phyloP scores from a whole-genome alignment of 306 rosid genomes.

The Fragaria nilgerrensis region DNA sequence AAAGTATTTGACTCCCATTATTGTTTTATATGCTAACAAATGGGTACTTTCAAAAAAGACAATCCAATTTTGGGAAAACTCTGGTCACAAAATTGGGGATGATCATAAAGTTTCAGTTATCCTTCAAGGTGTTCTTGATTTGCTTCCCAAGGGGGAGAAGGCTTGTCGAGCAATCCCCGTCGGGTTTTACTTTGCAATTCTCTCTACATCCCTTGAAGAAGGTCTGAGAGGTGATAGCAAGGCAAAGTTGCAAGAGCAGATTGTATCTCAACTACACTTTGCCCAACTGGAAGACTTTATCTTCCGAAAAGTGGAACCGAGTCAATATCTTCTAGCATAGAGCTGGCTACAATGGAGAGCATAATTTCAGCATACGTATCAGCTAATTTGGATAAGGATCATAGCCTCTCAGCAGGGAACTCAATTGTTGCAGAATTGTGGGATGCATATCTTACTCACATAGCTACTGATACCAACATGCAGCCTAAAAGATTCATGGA shows the following conservation, averaged over 20 bases:
- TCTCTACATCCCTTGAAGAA: constrained; percentile 62
- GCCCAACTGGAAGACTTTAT: constrained; percentile 64
- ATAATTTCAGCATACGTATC: constrained; percentile 49
- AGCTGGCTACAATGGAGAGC: constrained; percentile 68
- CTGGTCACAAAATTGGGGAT: constrained; percentile 36
- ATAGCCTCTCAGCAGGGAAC: constrained; percentile 38
- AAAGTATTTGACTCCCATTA: constrained; percentile 66
- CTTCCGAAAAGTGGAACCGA: constrained; percentile 39
- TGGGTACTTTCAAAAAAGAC: constrained; percentile 61
- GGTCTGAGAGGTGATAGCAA: constrained; percentile 39
- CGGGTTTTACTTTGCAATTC: constrained; percentile 76
- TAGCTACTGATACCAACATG: constrained; percentile 52
- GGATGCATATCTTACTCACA: constrained; percentile 65
- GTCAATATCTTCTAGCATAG: constrained; percentile 51
- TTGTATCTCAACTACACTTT: constrained; percentile 56
- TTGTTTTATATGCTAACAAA: constrained; percentile 75
- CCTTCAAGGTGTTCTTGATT: constrained; percentile 71
- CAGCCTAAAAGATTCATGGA: constrained; percentile 62
- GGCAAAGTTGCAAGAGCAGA: constrained; percentile 55
- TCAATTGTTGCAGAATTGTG: constrained; percentile 60
- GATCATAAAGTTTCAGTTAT: constrained; percentile 39
- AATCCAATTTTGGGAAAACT: constrained; percentile 46
- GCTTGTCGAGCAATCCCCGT: constrained; percentile 65
- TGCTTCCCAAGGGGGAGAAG: constrained; percentile 56
- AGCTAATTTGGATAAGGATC: constrained; percentile 40